A percentile compares a stretch with the other conserved stretches of the same genome.
Evolutionary conservation across 148 eudicot genomes (phyloP).

Genomic region (Bassia scoparia): DNA sequence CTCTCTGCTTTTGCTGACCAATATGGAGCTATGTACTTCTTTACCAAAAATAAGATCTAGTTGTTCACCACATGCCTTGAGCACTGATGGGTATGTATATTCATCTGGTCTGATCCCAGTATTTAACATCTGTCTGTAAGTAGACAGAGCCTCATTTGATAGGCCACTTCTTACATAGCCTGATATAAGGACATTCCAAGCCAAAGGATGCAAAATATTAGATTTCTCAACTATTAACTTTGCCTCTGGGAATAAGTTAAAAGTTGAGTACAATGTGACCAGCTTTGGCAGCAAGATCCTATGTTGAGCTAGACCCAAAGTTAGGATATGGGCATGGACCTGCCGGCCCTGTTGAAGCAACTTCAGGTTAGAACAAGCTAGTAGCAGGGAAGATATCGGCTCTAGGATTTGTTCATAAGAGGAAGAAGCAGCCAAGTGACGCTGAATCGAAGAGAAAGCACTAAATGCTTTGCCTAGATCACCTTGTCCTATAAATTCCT

Average conservation of each 20-base stretch:
- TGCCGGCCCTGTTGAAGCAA: conserved; percentile 56
- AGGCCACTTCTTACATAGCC: conserved; percentile 51
- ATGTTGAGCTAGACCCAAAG: conserved; percentile 48
- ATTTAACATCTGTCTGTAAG: conserved; percentile 52
- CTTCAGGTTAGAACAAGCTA: conserved; percentile 45
- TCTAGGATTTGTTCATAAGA: conserved; percentile 35
- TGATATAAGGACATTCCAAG: conserved; percentile 81
- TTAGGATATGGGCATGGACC: conserved; percentile 52
- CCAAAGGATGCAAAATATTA: conserved; percentile 43
- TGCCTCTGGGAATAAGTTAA: conserved; percentile 49
- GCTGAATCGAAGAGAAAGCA: conserved; percentile 43
- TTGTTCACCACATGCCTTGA: conserved; percentile 76
- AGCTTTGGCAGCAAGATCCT: conserved; percentile 50
- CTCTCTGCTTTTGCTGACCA: conserved; percentile 29
- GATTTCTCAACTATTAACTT: conserved; percentile 46
- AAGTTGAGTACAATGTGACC: conserved; percentile 52
- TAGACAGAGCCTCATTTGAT: conserved; percentile 42
- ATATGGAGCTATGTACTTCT: conserved; percentile 50
- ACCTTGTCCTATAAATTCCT: conserved; percentile 47
- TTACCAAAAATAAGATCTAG: conserved; percentile 49
- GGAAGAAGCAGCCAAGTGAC: conserved; percentile 29
- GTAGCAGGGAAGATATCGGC: conserved; percentile 52
- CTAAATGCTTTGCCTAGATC: conserved; percentile 50
- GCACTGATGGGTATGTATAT: conserved; percentile 69
- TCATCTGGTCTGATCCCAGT: conserved; percentile 59